phyloP scores from a whole-genome alignment of 208 protist species.

The Leishmania lainsoni region DNA sequence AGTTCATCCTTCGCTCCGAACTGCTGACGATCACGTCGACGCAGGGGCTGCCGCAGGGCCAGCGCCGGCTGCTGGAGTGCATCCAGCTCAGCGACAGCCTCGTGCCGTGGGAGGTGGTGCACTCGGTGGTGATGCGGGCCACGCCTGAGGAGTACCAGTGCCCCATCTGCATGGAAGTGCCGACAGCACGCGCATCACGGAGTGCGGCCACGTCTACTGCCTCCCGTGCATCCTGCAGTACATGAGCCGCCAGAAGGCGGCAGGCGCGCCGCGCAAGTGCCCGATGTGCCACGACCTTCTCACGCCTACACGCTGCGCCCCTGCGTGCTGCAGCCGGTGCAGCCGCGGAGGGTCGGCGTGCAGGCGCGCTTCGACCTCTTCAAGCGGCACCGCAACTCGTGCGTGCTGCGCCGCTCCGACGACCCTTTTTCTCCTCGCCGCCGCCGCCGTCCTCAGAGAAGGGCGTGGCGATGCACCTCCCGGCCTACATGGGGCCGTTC shows the following conservation, averaged over 20 bases:
- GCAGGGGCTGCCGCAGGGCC: constrained; percentile 58
- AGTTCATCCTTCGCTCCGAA: constrained; percentile 86
- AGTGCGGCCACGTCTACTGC: constrained; percentile 87
- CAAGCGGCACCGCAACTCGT: constrained; percentile 51
- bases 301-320: constrained; percentile 51
- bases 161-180: constrained; percentile 81
- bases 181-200: constrained; percentile 76
- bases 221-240: constrained; percentile 80
- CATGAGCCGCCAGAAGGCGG: constrained; percentile 46
- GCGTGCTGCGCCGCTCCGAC: constrained; percentile 71
- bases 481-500: constrained; percentile 50
- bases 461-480: constrained; percentile 34
- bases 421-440: constrained; percentile 37
- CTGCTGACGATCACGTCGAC: constrained; percentile 35
- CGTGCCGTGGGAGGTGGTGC: constrained; percentile 79
- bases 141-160: constrained; percentile 79
- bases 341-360: constrained; percentile 34
- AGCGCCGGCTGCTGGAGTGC: constrained; percentile 63
- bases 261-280: constrained; percentile 60
- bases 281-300: constrained; percentile 78
- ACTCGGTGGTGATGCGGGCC: constrained; percentile 79
- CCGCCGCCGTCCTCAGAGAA: constrained; percentile 1
- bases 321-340: constrained; percentile 54
- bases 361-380: constrained; percentile 72
- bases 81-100: constrained; percentile 54